These are phyloP conservation scores for Fusarium lateritium DNA, from an alignment of 2,329 filamentous ascomycete genomes.

Conservation along the genomic window DNA sequence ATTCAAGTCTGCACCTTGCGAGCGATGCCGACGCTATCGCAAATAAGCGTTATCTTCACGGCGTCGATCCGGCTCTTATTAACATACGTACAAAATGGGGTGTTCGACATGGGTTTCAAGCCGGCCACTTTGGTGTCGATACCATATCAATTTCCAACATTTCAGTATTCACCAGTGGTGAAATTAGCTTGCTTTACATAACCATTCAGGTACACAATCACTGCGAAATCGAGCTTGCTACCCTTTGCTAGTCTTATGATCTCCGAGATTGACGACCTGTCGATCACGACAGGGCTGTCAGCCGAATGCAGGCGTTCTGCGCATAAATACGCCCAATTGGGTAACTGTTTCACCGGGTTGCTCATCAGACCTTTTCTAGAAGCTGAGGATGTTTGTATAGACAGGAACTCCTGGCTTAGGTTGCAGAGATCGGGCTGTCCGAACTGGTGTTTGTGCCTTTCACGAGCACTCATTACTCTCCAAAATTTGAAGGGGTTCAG, in stretches of 20 bases:
- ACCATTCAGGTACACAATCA: constrained; percentile 8
- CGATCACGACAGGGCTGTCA: constrained; percentile 46
- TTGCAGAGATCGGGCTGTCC: constrained; percentile 34
- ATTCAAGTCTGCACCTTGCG: constrained; percentile 29
- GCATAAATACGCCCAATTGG: constrained; percentile 38
- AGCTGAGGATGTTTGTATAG: constrained; percentile 24
- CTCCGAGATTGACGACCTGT: constrained; percentile 51
- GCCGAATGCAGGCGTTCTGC: constrained; percentile 35
- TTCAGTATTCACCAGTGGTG: background rate
- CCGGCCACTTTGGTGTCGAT: background rate
- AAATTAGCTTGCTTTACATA: constrained; percentile 27
- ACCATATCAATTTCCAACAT: background rate
- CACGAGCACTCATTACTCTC: constrained; percentile 36
- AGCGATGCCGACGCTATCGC: constrained; percentile 42
- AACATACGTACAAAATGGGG: constrained; percentile 4
- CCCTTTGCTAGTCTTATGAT: constrained; percentile 42
- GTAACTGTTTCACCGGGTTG: constrained; percentile 29
- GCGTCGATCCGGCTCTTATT: constrained; percentile 39
- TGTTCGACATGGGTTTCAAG: constrained; percentile 2
- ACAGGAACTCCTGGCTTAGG: constrained; percentile 28
- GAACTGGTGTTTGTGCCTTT: constrained; percentile 26
- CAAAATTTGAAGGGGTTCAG: constrained; percentile 45
- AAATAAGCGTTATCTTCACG: constrained; percentile 25
- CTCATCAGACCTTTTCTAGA: constrained; percentile 44
- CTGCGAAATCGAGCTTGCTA: constrained; percentile 26